A percentile compares a stretch with the other conserved stretches of the same genome.
Evolutionary conservation across 345 rosid genomes (phyloP).

Genomic region (Bruguiera parviflora): DNA sequence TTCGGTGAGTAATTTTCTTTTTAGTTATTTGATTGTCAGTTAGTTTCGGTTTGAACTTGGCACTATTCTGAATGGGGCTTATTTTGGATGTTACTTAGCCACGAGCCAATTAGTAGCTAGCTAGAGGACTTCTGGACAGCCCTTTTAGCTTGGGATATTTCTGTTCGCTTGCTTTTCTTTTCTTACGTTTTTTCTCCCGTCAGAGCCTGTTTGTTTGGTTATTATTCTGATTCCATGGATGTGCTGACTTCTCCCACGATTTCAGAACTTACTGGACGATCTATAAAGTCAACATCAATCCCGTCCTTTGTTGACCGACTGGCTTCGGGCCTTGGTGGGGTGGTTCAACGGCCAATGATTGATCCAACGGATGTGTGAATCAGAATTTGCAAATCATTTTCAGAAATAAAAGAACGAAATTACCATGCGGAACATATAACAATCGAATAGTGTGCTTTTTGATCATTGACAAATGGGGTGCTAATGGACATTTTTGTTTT

Average conservation of each 20-base stretch:
- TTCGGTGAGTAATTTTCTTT: neutral
- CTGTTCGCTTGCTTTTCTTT: neutral
- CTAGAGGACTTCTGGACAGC: slow-evolving; percentile 1
- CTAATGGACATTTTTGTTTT: too few relatives aligned
- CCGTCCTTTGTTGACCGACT: slow-evolving; percentile 20
- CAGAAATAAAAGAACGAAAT: too few relatives aligned
- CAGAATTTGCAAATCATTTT: neutral
- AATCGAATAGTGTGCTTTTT: too few relatives aligned
- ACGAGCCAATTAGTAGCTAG: neutral
- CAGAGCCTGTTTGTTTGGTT: slow-evolving; percentile 2
- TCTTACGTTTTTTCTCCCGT: neutral
- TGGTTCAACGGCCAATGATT: slow-evolving; percentile 31
- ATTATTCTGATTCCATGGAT: slow-evolving; percentile 2
- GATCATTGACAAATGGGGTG: too few relatives aligned
- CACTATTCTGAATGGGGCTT: neutral
- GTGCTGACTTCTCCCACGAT: neutral
- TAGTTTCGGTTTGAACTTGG: slow-evolving; percentile 35
- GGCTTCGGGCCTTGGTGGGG: neutral
- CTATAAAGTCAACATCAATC: slow-evolving; percentile 18
- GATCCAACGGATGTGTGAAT: slow-evolving; percentile 2
- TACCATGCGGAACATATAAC: too few relatives aligned
- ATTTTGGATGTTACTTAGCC: too few relatives aligned
- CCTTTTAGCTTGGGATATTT: neutral
- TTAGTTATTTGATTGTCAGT: slow-evolving; percentile 26
- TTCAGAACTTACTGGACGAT: neutral